Percentiles rank a stretch among this genome's conserved stretches.
These are phyloP conservation scores for Pseudomonodictys pantanalensis DNA, from an alignment of 495 filamentous ascomycete species.

Conservation along the genomic window DNA sequence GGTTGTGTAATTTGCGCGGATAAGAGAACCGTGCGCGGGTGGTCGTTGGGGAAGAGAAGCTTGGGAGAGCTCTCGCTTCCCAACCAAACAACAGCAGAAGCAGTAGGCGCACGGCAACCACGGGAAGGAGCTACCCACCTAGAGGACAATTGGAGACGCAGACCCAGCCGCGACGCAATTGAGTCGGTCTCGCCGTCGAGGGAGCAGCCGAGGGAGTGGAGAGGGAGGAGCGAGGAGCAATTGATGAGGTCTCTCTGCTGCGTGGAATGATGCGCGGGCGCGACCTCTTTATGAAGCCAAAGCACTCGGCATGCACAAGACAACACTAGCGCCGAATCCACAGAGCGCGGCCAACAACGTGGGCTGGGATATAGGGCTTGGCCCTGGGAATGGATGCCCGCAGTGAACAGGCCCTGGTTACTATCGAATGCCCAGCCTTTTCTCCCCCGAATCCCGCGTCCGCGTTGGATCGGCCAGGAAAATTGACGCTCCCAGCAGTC, in stretches of 20 bases:
- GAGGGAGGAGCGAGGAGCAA: constrained; percentile 11
- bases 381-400: no score
- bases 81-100: neutral
- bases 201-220: constrained; percentile 11
- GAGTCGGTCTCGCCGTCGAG: constrained; percentile 32
- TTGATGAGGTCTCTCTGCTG: no score
- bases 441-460: constrained; percentile 28
- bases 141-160: constrained; percentile 24
- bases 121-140: neutral
- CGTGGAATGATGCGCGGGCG: neutral
- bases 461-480: neutral
- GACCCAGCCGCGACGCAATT: constrained; percentile 34
- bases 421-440: neutral
- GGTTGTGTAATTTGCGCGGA: neutral
- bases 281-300: neutral
- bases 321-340: constrained; percentile 2
- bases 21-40: constrained; percentile 1
- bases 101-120: neutral
- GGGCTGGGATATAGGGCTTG: no score
- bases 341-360: constrained; percentile 18
- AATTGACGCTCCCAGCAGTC: neutral
- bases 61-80: neutral
- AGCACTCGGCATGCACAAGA: neutral
- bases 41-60: neutral
- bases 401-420: constrained; percentile 8